Percentiles rank a stretch among this genome's conserved stretches.
Evolutionary conservation across 306 rosid species (phyloP).

Genomic region (Cucurbita moschata): DNA sequence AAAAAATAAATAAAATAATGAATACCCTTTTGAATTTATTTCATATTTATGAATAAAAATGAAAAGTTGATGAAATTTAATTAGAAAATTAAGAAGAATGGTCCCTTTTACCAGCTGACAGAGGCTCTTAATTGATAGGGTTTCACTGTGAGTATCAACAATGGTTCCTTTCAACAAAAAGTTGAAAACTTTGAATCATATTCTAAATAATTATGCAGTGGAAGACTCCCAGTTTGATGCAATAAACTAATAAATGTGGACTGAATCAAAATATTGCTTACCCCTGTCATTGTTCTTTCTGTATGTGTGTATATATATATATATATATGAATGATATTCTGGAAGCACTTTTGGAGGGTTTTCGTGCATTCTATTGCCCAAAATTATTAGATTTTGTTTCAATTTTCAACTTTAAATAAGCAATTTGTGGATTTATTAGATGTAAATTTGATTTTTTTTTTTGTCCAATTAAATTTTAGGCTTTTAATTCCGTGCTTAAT

Average conservation of each 20-base stretch:
- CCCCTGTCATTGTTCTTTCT: neutral
- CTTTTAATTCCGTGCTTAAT: too few relatives aligned
- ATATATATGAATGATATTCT: neutral
- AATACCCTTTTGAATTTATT: too few relatives aligned
- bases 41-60: neutral
- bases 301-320: neutral
- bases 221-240: neutral
- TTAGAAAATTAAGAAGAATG: neutral
- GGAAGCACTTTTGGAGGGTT: neutral
- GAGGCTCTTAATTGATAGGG: neutral
- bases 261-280: neutral
- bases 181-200: neutral
- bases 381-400: neutral
- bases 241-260: neutral
- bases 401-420: too few relatives aligned
- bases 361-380: neutral
- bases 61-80: neutral
- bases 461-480: too few relatives aligned
- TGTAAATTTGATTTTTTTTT: too few relatives aligned
- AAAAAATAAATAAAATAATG: too few relatives aligned
- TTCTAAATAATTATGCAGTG: neutral
- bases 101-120: neutral
- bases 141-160: conserved; percentile 2
- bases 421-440: too few relatives aligned
- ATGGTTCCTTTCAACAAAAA: neutral